Base-by-base conservation (phyloP, 129 eudicot genomes). In the Glebionis coronaria region DNA sequence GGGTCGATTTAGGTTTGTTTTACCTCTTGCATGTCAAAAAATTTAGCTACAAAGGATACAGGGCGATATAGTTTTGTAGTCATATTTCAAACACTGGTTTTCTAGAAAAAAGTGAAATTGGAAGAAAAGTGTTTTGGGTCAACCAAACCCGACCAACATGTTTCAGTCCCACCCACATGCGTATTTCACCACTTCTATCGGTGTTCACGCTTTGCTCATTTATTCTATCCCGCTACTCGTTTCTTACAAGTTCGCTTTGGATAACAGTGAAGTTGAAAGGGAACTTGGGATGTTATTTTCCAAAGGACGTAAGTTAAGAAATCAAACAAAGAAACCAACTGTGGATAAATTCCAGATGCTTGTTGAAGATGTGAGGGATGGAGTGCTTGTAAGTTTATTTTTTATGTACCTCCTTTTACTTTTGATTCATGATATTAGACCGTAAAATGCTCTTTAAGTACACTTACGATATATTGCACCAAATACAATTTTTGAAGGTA, bases 331-430 rank as follows among this genome's bases (percentile, higher is more conserved):
- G 77, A 83, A 86, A 79, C 60, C 97, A 58, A 71, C 76, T 12
- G 64, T 76, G 76, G 72, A 61, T 61, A 82, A 82, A 79, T 93
- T 93, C 83, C 92, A 84, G 53, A 88, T 93, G 93, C 88, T 86
- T 74, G 97, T 94, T 47, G 99, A 94, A 83, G 99, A 94, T 78
- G 84, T 94, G 47, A 84, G 85, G 73, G 99, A 94, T 59, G 99
- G 99, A 50, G 88, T 94, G 28, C 97, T 94, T 67, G 97, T 94
- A 81, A 94, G 97, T 77, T 69, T 56, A 44, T 21, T 8, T 16
- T 46, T 2, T 23, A 19, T 38, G 8, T 1, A 2, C 58, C 5
- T 44, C 23, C 46, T 42, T 14, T 52, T 12, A 52, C 40, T 29
- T 70, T 28, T 14, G 47, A 27, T 44, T 69, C 23, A 1, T 62